Evolutionary conservation across 1,284 basidiomycete species (phyloP).

Genomic region (Ganoderma lucidum): DNA sequence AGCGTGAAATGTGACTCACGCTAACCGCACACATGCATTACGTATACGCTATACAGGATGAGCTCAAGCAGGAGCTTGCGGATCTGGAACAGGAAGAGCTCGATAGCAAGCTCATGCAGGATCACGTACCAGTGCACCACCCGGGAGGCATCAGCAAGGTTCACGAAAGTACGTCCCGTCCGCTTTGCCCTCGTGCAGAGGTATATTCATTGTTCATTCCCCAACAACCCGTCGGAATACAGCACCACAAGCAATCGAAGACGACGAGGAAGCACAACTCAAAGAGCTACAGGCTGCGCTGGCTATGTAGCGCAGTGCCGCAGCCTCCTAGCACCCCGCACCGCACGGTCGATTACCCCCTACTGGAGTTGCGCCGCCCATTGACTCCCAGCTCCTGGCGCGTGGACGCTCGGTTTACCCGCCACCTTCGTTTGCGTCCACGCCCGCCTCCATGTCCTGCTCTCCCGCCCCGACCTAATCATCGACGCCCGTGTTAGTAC

Average conservation of each 20-base stretch:
- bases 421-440: constrained; percentile 8
- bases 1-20: background rate
- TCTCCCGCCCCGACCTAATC: constrained; percentile 27
- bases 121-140: constrained; percentile 89
- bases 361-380: constrained; percentile 6
- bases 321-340: constrained; percentile 17
- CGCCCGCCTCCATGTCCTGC: constrained; percentile 5
- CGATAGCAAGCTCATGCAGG: constrained; percentile 88
- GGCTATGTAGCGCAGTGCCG: constrained; percentile 69
- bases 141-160: constrained; percentile 69
- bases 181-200: constrained; percentile 20
- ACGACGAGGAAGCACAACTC: constrained; percentile 96
- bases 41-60: constrained; percentile 64
- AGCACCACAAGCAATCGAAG: constrained; percentile 70
- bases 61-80: constrained; percentile 85
- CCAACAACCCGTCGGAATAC: constrained; percentile 25
- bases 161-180: constrained; percentile 59
- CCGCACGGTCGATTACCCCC: constrained; percentile 17
- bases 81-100: constrained; percentile 94
- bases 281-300: constrained; percentile 91
- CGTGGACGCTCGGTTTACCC: constrained; percentile 30
- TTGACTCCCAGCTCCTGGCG: background rate
- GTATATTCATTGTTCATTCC: constrained; percentile 21
- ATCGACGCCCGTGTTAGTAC: constrained; percentile 35
- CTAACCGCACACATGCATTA: background rate